Percentiles rank a stretch among this genome's conserved stretches.
These are phyloP conservation scores for Cucumis hystrix DNA, from an alignment of 306 rosid genomes.

Conservation along the genomic window DNA sequence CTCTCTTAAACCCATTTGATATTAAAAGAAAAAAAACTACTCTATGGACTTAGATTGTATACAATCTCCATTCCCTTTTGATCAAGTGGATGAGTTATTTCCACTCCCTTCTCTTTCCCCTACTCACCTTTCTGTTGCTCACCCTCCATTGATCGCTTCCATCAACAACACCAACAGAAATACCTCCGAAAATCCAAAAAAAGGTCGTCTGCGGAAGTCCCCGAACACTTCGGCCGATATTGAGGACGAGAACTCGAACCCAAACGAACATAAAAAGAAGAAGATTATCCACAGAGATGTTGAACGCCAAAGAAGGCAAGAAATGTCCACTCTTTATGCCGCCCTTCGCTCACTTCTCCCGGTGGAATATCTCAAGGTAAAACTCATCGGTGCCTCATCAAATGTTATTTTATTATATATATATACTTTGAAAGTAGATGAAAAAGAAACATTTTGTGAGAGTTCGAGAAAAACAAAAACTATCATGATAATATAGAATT, in stretches of 20 bases:
- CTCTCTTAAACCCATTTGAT: too few species aligned
- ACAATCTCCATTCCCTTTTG: background rate
- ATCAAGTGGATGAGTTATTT: background rate
- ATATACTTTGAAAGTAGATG: too few species aligned
- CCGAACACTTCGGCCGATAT: background rate
- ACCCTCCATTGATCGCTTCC: background rate
- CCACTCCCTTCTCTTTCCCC: background rate
- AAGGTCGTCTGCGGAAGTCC: background rate
- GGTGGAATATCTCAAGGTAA: slow-evolving; percentile 25
- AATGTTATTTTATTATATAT: too few species aligned
- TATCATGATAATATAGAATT: too few species aligned
- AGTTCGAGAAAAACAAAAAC: too few species aligned
- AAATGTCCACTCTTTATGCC: slow-evolving; percentile 30
- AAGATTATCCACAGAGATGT: slow-evolving; percentile 32
- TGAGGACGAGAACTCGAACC: background rate
- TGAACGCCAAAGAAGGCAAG: slow-evolving; percentile 38
- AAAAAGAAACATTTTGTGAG: too few species aligned
- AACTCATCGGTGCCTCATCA: background rate
- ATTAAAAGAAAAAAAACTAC: too few species aligned
- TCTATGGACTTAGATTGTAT: background rate
- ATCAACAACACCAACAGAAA: background rate
- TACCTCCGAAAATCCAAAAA: background rate
- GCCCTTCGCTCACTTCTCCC: slow-evolving; percentile 24
- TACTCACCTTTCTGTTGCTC: background rate
- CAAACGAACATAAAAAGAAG: slow-evolving; percentile 10